These are phyloP conservation scores for Aphelidium insulamus DNA, from an alignment of 371 early-diverging fungal genomes.

Conservation along the genomic window DNA sequence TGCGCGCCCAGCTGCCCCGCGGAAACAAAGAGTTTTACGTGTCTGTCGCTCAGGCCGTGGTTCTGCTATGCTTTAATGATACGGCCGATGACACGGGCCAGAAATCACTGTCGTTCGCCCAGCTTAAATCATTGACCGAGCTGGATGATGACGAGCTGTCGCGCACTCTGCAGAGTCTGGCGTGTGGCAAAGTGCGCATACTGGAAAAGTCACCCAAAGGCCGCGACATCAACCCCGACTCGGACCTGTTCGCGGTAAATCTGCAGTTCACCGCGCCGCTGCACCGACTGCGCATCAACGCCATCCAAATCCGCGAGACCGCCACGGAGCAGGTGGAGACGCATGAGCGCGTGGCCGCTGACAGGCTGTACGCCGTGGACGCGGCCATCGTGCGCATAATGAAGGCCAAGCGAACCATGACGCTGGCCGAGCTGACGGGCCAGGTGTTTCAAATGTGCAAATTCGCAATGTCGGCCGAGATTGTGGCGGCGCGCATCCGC, in stretches of 20 bases:
- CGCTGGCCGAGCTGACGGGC: conserved; percentile 36
- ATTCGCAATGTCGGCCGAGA: conserved; percentile 40
- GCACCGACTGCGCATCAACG: conserved; percentile 49
- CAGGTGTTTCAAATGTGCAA: conserved; percentile 49
- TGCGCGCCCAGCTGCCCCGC: conserved; percentile 32
- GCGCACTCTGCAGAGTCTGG: conserved; percentile 58
- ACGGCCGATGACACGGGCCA: conserved; percentile 14
- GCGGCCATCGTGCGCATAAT: conserved; percentile 87
- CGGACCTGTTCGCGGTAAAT: conserved; percentile 42
- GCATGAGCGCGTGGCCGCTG: neutral
- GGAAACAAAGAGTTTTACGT: conserved; percentile 11
- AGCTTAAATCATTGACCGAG: too few species aligned
- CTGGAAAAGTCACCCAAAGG: conserved; percentile 33
- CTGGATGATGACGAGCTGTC: conserved; percentile 45
- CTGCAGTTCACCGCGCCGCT: conserved; percentile 31
- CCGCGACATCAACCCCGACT: conserved; percentile 17
- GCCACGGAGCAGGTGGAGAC: conserved; percentile 5
- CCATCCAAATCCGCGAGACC: conserved; percentile 48
- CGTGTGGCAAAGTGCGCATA: conserved; percentile 50
- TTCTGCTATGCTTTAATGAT: conserved; percentile 5
- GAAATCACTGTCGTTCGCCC: conserved; percentile 46
- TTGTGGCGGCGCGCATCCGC: too few species aligned
- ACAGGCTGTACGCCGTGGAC: conserved; percentile 27
- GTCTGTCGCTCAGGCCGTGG: conserved; percentile 13
- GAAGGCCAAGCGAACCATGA: conserved; percentile 54